Base-by-base conservation (phyloP, 495 filamentous ascomycete species). In the Jackrogersella multiformis region DNA sequence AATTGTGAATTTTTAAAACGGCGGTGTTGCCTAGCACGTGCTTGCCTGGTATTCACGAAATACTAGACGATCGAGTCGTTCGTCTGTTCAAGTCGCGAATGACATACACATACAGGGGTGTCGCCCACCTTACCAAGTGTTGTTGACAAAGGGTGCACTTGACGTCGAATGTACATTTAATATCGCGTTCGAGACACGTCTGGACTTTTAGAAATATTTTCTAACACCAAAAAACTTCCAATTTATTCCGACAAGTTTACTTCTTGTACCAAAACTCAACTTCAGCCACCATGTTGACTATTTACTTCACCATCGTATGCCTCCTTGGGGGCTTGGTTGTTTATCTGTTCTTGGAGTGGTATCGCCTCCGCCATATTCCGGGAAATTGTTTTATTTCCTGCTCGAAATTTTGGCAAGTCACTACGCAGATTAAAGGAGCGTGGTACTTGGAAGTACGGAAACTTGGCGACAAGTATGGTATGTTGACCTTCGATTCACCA, bases 311-410 rank as follows among this genome's bases (percentile, higher is more conserved):
- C 0, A 20, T 20, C 2, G 10, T 23, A 23, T 61, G 49, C 20
- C 26, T 64, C n/a, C 7, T 59, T 9, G 66, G 18, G 8, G 28
- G 5, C 5, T 56, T 28, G 42, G 1, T 23, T 7, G 5, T 15
- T 34, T 4, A 46, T 5, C 6, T 53, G 5, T 4, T 52, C 5
- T 46, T 20, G 44, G 24, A 28, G 15, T 69, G 61, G 61, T 46
- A 48, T 35, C 56, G 56, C 3, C 66, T 69, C 12, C 56, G 45
- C 1, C 66, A 69, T 35, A 69, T 69, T n/a, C 66, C 66, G 0
- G 66, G 66, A n/a, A n/a, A 1, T 34, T 56, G 7, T 56, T 64
- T 36, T 69, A 48, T 65, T 2, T 69, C 42, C 7, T 53, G 38
- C 15, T 23, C 66, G 20, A 69, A 69, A 23, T 1, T 64, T 1